Base-by-base conservation (phyloP, 495 filamentous ascomycete genomes). In the Neurospora sp. region DNA sequence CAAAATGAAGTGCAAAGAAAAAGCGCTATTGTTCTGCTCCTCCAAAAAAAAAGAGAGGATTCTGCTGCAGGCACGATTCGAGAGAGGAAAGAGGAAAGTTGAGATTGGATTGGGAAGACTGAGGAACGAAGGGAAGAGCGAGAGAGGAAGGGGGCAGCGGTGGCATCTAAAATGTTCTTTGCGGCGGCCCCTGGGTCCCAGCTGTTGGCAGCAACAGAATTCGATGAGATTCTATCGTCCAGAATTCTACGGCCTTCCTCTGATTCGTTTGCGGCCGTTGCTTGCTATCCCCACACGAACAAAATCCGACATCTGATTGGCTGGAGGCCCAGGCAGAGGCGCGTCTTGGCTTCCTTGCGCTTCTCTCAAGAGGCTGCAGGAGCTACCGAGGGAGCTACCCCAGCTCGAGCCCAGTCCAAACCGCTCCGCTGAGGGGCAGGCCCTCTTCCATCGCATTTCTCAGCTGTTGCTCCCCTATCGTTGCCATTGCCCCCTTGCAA, bases 221-320 rank as follows among this genome's bases (percentile, higher is more conserved):
- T 82, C 80, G 68, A 82, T 77, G 78, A 75, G 80, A 79, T 82
- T 82, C 80, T 81, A 82, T 79, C 76, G 74, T 48, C 76, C 77
- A 77, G 74, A 77, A 72, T 78, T 79, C 79, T 73, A 68, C 74
- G 74, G 61, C 70, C 71, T 79, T 78, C 78, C 73, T 74, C 69
- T 81, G 77, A 79, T 79, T 81, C 76, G 79, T 61, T 76, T 78
- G 75, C 48, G 53, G 53, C 53, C 27, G 53, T 66, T 66, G 53
- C 53, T 66, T 70, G 16, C 69, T 46, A 75, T 77, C 75, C 76
- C 79, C 80, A 78, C 79, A 78, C 75, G 75, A 78, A 75, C 35
- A 18, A 38, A 27, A 6, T 22, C 9, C 11, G 0, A 14, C 4
- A 11, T 40, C 41, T 81, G 74, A 81, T 81, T 81, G 80, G 80